A percentile compares a stretch with the other conserved stretches of the same genome.
Evolutionary conservation across 2,329 filamentous ascomycete genomes (phyloP).

Genomic region (Fusarium nematophilum): DNA sequence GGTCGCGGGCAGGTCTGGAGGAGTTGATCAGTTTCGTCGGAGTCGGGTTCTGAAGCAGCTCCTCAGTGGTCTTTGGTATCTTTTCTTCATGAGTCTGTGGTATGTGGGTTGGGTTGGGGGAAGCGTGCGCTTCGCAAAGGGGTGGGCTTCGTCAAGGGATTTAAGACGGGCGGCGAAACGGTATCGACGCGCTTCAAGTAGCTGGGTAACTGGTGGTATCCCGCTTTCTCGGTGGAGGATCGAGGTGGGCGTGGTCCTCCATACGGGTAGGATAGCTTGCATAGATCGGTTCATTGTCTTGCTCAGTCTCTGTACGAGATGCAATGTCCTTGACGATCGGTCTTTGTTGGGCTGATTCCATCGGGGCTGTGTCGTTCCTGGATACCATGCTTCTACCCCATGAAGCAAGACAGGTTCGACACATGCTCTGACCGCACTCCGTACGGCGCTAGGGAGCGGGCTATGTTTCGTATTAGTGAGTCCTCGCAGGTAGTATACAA

Average conservation of each 20-base stretch:
- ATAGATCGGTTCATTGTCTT: constrained; percentile 3
- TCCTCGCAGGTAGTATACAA: too few relatives aligned
- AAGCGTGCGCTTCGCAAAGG: constrained; percentile 20
- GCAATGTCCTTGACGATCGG: not conserved
- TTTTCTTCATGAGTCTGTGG: constrained; percentile 7
- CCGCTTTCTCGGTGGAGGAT: constrained; percentile 18
- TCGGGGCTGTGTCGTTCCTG: not conserved
- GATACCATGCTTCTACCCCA: too few relatives aligned
- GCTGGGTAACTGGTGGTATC: not conserved
- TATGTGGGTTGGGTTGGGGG: not conserved
- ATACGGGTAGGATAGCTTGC: too few relatives aligned
- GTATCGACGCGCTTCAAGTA: constrained; percentile 17
- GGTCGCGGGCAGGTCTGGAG: constrained; percentile 6
- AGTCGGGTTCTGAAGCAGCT: constrained; percentile 1
- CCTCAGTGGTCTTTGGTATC: constrained; percentile 4
- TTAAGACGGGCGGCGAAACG: constrained; percentile 20
- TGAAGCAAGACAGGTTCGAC: too few relatives aligned
- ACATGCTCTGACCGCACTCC: too few relatives aligned
- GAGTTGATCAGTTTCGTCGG: constrained; percentile 13
- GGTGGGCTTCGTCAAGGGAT: constrained; percentile 29
- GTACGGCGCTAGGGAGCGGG: too few relatives aligned
- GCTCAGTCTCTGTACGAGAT: constrained; percentile 16
- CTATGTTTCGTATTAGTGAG: too few relatives aligned
- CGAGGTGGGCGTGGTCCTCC: constrained; percentile 7
- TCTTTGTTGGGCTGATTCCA: constrained; percentile 10